A percentile compares a stretch with the other conserved stretches of the same genome.
phyloP scores from a whole-genome alignment of 768 basidiomycete species.

The Daedaleopsis nitida region DNA sequence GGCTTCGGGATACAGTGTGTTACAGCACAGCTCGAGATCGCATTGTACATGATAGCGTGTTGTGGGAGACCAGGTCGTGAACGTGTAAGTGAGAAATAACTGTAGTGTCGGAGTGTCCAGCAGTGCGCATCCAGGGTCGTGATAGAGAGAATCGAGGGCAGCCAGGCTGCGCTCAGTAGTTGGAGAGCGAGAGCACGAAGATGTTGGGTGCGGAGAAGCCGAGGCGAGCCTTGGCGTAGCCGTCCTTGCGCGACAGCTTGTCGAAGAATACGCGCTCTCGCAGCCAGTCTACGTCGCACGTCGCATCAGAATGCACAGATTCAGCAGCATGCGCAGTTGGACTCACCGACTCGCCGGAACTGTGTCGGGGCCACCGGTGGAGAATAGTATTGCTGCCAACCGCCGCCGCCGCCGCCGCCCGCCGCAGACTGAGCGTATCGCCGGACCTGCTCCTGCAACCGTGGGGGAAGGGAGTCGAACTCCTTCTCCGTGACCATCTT shows the following conservation, averaged over 20 bases:
- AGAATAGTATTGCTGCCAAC: conserved; percentile 50
- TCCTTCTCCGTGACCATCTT: conserved; percentile 68
- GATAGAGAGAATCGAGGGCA: neutral
- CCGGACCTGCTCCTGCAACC: conserved; percentile 73
- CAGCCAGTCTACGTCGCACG: conserved; percentile 62
- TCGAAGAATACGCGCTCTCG: conserved; percentile 76
- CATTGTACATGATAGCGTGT: neutral
- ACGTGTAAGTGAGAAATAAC: conserved; percentile 1
- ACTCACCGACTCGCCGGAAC: conserved; percentile 66
- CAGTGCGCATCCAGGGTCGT: neutral
- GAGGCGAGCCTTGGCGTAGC: conserved; percentile 58
- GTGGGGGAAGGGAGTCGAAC: conserved; percentile 56
- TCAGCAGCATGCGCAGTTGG: neutral
- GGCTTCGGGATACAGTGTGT: neutral
- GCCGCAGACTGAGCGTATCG: conserved; percentile 48
- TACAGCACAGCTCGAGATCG: conserved; percentile 2
- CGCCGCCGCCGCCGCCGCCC: conserved; percentile 28
- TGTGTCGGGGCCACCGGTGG: conserved; percentile 46
- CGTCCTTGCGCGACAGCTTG: conserved; percentile 57
- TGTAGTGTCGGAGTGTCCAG: neutral
- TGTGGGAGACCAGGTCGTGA: neutral
- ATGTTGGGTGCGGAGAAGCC: conserved; percentile 82
- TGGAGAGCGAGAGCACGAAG: conserved; percentile 53
- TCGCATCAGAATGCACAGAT: neutral
- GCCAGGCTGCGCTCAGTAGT: conserved; percentile 9